These are phyloP conservation scores for Inga oerstediana DNA, from an alignment of 306 rosid species.

Conservation along the genomic window DNA sequence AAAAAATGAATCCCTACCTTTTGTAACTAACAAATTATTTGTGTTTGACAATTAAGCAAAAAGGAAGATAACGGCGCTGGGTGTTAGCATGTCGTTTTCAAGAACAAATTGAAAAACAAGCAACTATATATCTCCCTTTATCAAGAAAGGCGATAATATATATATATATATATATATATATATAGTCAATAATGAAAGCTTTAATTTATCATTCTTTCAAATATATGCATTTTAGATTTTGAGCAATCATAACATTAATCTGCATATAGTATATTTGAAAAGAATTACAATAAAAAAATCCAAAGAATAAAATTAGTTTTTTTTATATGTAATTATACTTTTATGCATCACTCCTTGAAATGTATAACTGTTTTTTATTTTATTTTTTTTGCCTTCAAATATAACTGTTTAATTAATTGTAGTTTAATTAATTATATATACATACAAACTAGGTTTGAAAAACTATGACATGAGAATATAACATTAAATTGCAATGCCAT, in stretches of 20 bases:
- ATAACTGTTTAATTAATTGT: too few species aligned
- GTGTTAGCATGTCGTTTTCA: neutral
- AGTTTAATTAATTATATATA: too few species aligned
- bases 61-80: neutral
- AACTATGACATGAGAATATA: neutral
- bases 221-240: neutral
- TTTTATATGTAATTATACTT: neutral
- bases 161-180: neutral
- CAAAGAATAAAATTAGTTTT: neutral
- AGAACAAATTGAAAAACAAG: neutral
- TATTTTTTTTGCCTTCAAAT: too few species aligned
- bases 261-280: neutral
- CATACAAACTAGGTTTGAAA: neutral
- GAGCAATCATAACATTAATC: neutral
- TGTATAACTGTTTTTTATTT: too few species aligned
- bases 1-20: neutral
- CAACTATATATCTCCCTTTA: neutral
- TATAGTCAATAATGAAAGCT: neutral
- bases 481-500: neutral
- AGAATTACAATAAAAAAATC: neutral
- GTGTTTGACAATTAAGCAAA: neutral
- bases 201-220: neutral
- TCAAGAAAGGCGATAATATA: neutral
- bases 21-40: neutral
- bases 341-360: too few species aligned